These are phyloP conservation scores for Saccharum spontaneum DNA, from an alignment of 176 grass and related monocot species.

Conservation along the genomic window DNA sequence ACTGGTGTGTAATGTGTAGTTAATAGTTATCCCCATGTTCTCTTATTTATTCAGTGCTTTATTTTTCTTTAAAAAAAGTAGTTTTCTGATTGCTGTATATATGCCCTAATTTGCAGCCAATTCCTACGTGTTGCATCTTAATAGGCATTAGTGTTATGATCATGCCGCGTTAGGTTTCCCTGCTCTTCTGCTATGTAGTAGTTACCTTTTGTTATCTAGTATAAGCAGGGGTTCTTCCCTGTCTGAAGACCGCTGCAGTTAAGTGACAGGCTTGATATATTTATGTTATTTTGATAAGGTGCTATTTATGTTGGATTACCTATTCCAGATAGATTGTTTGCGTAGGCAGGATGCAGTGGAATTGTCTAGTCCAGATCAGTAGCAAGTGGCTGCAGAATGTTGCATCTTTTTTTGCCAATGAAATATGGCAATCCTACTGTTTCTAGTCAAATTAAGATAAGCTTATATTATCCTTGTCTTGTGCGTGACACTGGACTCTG, in stretches of 20 bases:
- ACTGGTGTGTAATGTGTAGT: not conserved
- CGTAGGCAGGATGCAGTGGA: not conserved
- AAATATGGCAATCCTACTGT: constrained; percentile 25
- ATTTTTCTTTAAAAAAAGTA: not conserved
- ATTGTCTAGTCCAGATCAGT: not conserved
- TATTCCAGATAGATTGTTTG: not conserved
- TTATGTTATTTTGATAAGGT: not conserved
- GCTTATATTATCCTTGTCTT: not conserved
- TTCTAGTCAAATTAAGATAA: constrained; percentile 44
- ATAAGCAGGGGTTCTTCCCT: not conserved
- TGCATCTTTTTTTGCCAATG: not conserved
- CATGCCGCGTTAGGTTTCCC: not conserved
- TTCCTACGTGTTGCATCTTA: not conserved
- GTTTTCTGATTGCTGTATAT: not conserved
- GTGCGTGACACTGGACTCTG: not conserved
- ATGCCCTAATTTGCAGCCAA: not conserved
- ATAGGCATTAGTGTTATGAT: not conserved
- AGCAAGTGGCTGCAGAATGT: not conserved
- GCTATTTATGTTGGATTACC: not conserved
- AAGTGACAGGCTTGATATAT: not conserved
- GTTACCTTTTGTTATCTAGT: not conserved
- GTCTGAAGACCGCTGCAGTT: not conserved
- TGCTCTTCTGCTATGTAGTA: not conserved
- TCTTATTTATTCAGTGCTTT: not conserved
- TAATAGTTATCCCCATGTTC: not conserved